Evolutionary conservation across 192 early-diverging fungal species (phyloP).

Genomic region (Entomortierella beljakovae): DNA sequence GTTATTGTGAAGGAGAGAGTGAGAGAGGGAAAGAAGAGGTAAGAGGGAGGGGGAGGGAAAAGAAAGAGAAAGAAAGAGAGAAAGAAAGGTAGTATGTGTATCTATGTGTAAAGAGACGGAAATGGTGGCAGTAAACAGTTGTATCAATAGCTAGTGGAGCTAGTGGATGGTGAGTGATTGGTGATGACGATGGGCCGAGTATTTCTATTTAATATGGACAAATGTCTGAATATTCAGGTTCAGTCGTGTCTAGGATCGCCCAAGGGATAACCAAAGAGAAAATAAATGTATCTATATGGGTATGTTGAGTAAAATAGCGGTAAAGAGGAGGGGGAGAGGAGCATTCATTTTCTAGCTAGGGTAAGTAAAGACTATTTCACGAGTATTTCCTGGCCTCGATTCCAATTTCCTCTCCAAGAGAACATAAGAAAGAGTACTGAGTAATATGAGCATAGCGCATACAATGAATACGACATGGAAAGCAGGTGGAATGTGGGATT

Average conservation of each 20-base stretch:
- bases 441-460: background rate
- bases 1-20: background rate
- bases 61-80: background rate
- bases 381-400: background rate
- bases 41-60: background rate
- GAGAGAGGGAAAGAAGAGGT: background rate
- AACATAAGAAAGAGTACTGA: too few relatives aligned
- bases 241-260: constrained; percentile 37
- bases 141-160: background rate
- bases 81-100: background rate
- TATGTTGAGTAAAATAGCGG: background rate
- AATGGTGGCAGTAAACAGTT: background rate
- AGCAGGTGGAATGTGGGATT: constrained; percentile 43
- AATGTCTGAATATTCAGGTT: constrained; percentile 17
- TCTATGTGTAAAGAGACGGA: background rate
- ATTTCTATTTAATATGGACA: background rate
- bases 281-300: too few relatives aligned
- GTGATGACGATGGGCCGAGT: background rate
- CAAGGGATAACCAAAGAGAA: constrained; percentile 10
- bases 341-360: constrained; percentile 24
- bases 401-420: constrained; percentile 26
- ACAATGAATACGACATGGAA: background rate
- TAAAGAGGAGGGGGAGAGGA: background rate
- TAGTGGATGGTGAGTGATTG: too few relatives aligned
- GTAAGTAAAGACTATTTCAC: constrained; percentile 13